Percentiles rank a stretch among this genome's conserved stretches.
Evolutionary conservation across 2,329 filamentous ascomycete genomes (phyloP).

Genomic region (Pseudogymnoascus sp.): DNA sequence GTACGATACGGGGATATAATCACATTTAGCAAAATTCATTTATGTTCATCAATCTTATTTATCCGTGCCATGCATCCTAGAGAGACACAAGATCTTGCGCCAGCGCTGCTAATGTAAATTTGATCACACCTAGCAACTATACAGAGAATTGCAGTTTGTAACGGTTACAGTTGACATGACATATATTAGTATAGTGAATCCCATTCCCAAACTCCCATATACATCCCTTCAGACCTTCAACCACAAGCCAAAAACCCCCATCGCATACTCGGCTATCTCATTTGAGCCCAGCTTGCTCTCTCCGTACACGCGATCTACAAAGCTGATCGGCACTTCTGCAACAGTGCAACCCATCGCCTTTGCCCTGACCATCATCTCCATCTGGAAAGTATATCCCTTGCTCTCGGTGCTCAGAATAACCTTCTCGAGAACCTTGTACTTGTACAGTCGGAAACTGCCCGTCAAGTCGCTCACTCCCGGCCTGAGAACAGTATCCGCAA

Average conservation of each 20-base stretch:
- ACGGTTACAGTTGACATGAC: constrained; percentile 4
- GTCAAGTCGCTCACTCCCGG: constrained; percentile 95
- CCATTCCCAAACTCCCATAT: constrained; percentile 4
- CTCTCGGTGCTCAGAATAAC: constrained; percentile 86
- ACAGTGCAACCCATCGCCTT: constrained; percentile 94
- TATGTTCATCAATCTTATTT: not conserved
- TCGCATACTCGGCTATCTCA: constrained; percentile 95
- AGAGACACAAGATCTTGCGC: not conserved
- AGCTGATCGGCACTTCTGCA: constrained; percentile 90
- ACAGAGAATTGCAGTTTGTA: not conserved
- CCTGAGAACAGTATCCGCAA: constrained; percentile 87
- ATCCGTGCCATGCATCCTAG: not conserved
- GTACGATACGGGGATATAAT: not conserved
- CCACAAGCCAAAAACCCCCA: constrained; percentile 73
- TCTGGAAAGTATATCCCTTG: constrained; percentile 98
- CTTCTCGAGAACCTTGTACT: constrained; percentile 79
- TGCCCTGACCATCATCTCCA: constrained; percentile 98
- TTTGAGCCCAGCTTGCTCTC: constrained; percentile 90
- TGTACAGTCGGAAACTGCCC: constrained; percentile 90
- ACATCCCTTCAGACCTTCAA: constrained; percentile 53
- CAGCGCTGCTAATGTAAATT: not conserved
- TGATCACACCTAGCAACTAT: not conserved
- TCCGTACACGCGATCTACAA: constrained; percentile 91
- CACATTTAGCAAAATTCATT: not conserved
- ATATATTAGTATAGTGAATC: constrained; percentile 4